Conservation (phyloP, 176 grass and related monocot genomes). For the Metroxylon sagu region DNA sequence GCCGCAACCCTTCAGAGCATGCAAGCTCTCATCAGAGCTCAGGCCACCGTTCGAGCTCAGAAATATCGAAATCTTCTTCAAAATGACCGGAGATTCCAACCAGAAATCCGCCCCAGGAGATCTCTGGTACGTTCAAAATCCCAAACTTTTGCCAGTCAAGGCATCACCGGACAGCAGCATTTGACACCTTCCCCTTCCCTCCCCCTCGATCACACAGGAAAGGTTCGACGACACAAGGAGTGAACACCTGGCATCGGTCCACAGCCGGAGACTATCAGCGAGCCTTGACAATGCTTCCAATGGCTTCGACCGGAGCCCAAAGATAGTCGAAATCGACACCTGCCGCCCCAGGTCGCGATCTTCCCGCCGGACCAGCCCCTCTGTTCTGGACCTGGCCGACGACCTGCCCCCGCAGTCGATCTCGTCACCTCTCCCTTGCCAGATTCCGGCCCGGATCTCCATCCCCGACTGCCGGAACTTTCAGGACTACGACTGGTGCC, state of each 20-base stretch:
- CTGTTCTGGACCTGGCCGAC: conserved; percentile 22
- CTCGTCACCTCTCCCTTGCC: conserved; percentile 38
- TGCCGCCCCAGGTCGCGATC: conserved; percentile 54
- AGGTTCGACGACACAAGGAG: conserved; percentile 72
- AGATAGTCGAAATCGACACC: conserved; percentile 94
- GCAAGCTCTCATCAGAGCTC: conserved; percentile 81
- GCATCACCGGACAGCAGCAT: too few species aligned
- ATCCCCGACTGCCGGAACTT: conserved; percentile 38
- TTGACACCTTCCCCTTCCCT: background rate
- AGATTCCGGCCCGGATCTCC: conserved; percentile 33
- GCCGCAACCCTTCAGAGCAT: conserved; percentile 75
- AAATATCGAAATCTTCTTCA: conserved; percentile 24
- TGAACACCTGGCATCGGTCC: conserved; percentile 46
- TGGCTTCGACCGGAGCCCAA: conserved; percentile 68
- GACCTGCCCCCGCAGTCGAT: conserved; percentile 32
- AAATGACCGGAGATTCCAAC: conserved; percentile 29
- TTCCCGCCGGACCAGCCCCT: conserved; percentile 51
- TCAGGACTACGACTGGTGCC: conserved; percentile 47
- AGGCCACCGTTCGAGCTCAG: conserved; percentile 62
- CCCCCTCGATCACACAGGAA: conserved; percentile 41
- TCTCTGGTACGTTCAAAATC: conserved; percentile 45
- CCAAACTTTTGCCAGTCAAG: too few species aligned
- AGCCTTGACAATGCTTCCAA: conserved; percentile 50
- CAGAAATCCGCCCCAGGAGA: conserved; percentile 34
- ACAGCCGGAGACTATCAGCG: conserved; percentile 62